Percentiles rank a stretch among this genome's conserved stretches.
These are phyloP conservation scores for Claviceps pusilla DNA, from an alignment of 2,329 filamentous ascomycete genomes.

Conservation along the genomic window DNA sequence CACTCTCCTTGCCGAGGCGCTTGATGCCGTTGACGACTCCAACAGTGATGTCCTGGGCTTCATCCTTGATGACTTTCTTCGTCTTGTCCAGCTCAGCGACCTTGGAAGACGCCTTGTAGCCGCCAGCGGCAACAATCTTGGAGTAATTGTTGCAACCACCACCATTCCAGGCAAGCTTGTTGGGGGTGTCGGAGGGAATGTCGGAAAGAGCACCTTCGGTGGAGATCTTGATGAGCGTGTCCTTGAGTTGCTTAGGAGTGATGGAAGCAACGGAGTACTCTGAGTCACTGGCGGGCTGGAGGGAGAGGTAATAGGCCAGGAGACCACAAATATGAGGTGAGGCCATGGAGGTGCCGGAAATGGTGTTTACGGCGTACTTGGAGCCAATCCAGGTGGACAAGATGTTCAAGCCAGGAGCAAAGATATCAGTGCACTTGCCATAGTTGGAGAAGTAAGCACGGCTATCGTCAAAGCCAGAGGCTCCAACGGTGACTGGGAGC, in stretches of 20 bases:
- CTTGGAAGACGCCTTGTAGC: conserved; percentile 44
- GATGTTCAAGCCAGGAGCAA: conserved; percentile 92
- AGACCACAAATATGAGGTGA: conserved; percentile 95
- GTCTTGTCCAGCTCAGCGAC: conserved; percentile 39
- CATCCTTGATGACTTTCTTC: conserved; percentile 43
- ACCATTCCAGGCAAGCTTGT: conserved; percentile 98
- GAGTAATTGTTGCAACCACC: conserved; percentile 86
- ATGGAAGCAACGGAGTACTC: conserved; percentile 81
- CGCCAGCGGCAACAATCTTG: conserved; percentile 59
- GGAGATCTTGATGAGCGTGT: conserved; percentile 66
- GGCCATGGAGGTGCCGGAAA: conserved; percentile 98
- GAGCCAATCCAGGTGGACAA: conserved; percentile 96
- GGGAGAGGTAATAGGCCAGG: conserved; percentile 92
- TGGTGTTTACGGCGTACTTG: conserved; percentile 93
- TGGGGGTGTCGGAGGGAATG: conserved; percentile 73
- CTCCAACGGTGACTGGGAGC: conserved; percentile 90
- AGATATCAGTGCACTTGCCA: conserved; percentile 98
- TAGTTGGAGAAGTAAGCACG: conserved; percentile 99
- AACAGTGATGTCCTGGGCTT: conserved; percentile 43
- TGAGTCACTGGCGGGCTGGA: conserved; percentile 80
- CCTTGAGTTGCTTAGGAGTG: conserved; percentile 89
- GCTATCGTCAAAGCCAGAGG: conserved; percentile 82
- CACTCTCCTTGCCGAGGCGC: conserved; percentile 38
- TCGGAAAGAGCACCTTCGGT: conserved; percentile 66
- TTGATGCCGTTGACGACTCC: conserved; percentile 41